Base-by-base conservation (phyloP, 352 stramenopile genomes). In the Pythium pyrilobum region DNA sequence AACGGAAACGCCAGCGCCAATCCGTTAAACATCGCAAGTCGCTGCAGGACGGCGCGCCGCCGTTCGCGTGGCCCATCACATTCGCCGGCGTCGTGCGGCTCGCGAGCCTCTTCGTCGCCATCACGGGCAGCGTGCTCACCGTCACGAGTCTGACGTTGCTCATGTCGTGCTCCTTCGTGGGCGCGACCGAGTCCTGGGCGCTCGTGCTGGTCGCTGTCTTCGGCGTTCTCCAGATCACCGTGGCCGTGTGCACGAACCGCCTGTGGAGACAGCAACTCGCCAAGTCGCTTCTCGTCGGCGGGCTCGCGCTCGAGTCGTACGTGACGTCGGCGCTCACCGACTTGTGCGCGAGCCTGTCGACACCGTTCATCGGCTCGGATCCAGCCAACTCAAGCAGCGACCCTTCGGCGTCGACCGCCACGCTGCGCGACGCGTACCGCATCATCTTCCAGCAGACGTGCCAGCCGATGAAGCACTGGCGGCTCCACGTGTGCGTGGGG, bases 131-230 rank as follows among this genome's bases (percentile, higher is more conserved):
- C 16, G 4, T 32, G 8, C 33, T 56, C 32, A 48, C 29, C 4
- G 34, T 52, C 27, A 20, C 43, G 11, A 37, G 45, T 21, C 3
- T 48, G 18, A 53, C 56, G 16, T 21, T 64, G 32, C 48, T 64
- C 15, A 38, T 24, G 33, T 59, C 29, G 20, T 71, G n/a, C 38
- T 61, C 12, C 10, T 69, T 38, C 31, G 65, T 67, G 52, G 59
- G 59, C 32, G 46, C 56, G 16, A 49, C 32, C n/a, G 48, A 57
- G 40, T 53, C 66, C 42, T 71, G 64, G 62, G 20, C 64, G n/a
- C 48, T 80, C 16, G 34, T 59, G 15, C 25, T 69, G 11, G 57
- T 66, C 39, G 50, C 64, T 2, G 21, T 63, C 16, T 76, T 58
- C 38, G 56, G 56, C 10, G 24, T 36, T n/a, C 20, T 58, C 3